Evolutionary conservation across 768 basidiomycete genomes (phyloP), one percentile per base, ranked within the genome.

Genomic region (Mycena maculata): DNA sequence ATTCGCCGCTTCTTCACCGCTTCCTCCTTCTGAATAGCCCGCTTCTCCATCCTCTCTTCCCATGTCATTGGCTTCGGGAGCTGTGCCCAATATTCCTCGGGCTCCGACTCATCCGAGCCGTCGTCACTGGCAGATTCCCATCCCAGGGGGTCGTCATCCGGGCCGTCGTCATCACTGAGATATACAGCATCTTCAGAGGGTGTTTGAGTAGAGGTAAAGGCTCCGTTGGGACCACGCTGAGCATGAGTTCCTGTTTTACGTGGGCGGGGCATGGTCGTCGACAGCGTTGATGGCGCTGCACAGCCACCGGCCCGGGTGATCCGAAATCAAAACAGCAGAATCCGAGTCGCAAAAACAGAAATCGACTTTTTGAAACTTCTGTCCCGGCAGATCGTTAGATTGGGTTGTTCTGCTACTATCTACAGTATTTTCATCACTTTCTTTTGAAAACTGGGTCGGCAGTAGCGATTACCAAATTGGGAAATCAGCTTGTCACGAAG

Each of bases 271-370:
- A 36, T 36, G 33, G 13, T 36, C 33, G 33, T 7, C 13, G 33
- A 13, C 13, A 36, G 33, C 33, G 33, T 7, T 55, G 54, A 38
- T n/a, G 38, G 16, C n/a, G n/a, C n/a, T n/a, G 25, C 38, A 55
- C 54, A 39, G 54, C 54, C 54, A 55, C 54, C 25, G 54, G 54
- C 20, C n/a, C n/a, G 22, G 54, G 11, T 41, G 54, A 41, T 41
- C 54, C 38, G 54, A 36, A 39, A 55, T 41, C 54, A 55, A 55
- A 55, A 55, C 13, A n/a, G 54, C 54, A 22, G 41, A 55, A 55
- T 55, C 54, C 18, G 6, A 25, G 12, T 18, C 31, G 16, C 31
- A 54, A 38, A 54, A 36, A 39, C 54, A 12, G 18, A 41, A 55
- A 55, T 13, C 25, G 10, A 55, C 5, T 9, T 39, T 41, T 55